phyloP scores from a whole-genome alignment of 129 eudicot genomes.

The Centaurea solstitialis region DNA sequence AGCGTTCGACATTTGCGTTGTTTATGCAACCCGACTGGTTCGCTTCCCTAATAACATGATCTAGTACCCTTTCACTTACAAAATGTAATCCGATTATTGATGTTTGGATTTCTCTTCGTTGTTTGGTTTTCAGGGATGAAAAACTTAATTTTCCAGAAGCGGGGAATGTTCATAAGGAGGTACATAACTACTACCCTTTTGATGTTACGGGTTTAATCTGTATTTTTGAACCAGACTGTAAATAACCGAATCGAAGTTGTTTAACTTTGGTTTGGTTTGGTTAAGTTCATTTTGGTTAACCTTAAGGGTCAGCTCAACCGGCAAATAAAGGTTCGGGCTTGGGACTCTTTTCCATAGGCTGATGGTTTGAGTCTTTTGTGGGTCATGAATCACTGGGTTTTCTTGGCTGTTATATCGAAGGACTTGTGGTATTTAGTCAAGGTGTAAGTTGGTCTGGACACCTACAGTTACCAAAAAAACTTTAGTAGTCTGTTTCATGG shows the following conservation, averaged over 20 bases:
- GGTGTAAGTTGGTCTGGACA: not conserved
- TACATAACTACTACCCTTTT: constrained; percentile 19
- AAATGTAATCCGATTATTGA: not conserved
- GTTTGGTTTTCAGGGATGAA: constrained; percentile 63
- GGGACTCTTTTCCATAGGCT: no score
- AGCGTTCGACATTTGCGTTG: constrained; percentile 87
- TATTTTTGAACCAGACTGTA: not conserved
- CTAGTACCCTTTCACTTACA: not conserved
- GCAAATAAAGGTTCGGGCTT: not conserved
- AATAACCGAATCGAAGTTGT: not conserved
- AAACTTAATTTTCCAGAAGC: constrained; percentile 71
- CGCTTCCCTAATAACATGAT: constrained; percentile 12
- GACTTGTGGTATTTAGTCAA: not conserved
- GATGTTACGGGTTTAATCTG: not conserved
- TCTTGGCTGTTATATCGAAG: not conserved
- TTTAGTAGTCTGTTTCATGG: not conserved
- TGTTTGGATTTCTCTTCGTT: not conserved
- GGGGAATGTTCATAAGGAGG: constrained; percentile 65
- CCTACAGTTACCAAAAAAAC: no score
- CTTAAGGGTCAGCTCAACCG: not conserved
- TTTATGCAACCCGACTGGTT: constrained; percentile 99
- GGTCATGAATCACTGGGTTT: not conserved
- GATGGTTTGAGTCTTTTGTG: not conserved
- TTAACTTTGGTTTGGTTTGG: not conserved
- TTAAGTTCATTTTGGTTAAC: not conserved